phyloP scores from a whole-genome alignment of 2,329 filamentous ascomycete genomes.

The Trichoderma atroviride region DNA sequence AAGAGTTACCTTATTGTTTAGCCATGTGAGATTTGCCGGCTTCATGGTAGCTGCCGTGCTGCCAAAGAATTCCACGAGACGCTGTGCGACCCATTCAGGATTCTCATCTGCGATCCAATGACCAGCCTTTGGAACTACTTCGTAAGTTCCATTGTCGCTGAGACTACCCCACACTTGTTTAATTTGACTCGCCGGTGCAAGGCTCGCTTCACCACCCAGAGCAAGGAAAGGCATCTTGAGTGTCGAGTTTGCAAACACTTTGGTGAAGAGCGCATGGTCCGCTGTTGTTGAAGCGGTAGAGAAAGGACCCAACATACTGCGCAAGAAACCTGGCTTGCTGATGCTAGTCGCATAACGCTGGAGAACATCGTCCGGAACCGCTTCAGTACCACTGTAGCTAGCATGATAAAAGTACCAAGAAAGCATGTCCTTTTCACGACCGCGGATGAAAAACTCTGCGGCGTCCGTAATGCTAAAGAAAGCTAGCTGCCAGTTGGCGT shows the following conservation, averaged over 20 bases:
- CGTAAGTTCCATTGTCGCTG: neutral
- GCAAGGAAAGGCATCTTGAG: neutral
- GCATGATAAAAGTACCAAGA: neutral
- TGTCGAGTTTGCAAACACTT: neutral
- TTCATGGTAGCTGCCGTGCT: neutral
- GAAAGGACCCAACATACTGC: neutral
- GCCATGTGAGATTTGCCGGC: neutral
- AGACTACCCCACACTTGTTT: neutral
- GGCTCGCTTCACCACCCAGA: neutral
- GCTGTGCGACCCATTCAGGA: neutral
- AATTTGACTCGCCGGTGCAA: neutral
- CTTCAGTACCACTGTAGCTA: neutral
- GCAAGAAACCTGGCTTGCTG: neutral
- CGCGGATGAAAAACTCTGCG: neutral
- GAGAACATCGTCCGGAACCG: neutral
- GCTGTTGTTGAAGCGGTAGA: neutral
- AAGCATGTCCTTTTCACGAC: neutral
- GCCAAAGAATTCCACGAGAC: neutral
- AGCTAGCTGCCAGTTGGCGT: neutral
- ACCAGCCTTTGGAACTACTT: neutral
- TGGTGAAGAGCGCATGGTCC: neutral
- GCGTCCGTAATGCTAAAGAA: neutral
- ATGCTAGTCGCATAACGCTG: neutral
- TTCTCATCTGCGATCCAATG: neutral
- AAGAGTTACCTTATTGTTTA: neutral